phyloP scores from a whole-genome alignment of 495 filamentous ascomycete species.

The Margaritispora aquatica region DNA sequence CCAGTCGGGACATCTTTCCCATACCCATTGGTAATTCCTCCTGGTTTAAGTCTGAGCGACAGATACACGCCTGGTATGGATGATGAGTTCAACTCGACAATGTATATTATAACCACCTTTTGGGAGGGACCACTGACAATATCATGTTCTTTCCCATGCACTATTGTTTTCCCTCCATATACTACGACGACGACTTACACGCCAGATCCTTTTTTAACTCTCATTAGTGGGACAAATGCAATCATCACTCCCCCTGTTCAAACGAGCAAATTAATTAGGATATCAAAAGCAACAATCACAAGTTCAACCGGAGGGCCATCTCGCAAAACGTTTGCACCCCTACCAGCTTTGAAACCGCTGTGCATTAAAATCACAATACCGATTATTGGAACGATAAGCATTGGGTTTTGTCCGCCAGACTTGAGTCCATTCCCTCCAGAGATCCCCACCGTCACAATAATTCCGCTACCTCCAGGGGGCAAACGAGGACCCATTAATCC shows the following conservation, averaged over 20 bases:
- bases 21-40: background rate
- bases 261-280: background rate
- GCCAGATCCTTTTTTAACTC: background rate
- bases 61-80: background rate
- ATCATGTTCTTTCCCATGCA: background rate
- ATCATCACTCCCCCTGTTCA: background rate
- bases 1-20: background rate
- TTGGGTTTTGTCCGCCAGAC: background rate
- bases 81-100: background rate
- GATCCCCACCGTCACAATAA: background rate
- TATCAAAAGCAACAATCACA: background rate
- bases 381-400: background rate
- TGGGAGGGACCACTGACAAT: background rate
- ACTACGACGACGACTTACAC: background rate
- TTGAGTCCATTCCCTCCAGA: background rate
- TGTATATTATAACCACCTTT: slow-evolving; percentile 1
- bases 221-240: background rate
- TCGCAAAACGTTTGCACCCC: background rate
- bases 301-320: background rate
- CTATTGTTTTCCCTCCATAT: background rate
- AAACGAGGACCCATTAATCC: background rate
- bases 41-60: background rate
- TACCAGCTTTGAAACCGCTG: background rate
- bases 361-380: background rate
- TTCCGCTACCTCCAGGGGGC: slow-evolving; percentile 3